Evolutionary conservation across 31 red algal species (phyloP).

Genomic region (Odonthalia washingtoniensis): DNA sequence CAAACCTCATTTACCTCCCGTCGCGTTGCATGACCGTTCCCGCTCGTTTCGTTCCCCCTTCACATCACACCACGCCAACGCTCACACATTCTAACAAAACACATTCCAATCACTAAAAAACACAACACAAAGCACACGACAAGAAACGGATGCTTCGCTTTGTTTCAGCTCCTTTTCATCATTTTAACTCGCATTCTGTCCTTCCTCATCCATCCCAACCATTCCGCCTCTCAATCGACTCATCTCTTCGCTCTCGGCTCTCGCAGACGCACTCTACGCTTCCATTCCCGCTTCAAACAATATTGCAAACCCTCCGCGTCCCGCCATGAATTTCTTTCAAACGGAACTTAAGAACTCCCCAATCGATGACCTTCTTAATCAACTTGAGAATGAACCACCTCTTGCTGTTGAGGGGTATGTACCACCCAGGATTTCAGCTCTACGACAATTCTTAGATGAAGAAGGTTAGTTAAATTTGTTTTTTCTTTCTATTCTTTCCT

Average conservation of each 20-base stretch:
- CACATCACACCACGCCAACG: too few relatives aligned
- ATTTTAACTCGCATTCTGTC: too few relatives aligned
- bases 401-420: background rate
- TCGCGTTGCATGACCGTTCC: too few relatives aligned
- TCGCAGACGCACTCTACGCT: background rate
- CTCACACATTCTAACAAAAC: too few relatives aligned
- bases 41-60: too few relatives aligned
- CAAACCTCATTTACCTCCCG: too few relatives aligned
- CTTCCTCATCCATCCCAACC: too few relatives aligned
- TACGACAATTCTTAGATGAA: conserved; percentile 18
- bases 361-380: conserved; percentile 46
- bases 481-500: background rate
- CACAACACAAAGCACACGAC: too few relatives aligned
- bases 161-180: too few relatives aligned
- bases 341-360: conserved; percentile 29
- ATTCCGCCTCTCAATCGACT: background rate
- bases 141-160: too few relatives aligned
- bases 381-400: conserved; percentile 3
- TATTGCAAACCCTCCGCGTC: background rate
- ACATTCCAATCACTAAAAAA: too few relatives aligned
- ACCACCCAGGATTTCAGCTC: conserved; percentile 14
- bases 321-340: conserved; percentile 44
- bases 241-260: background rate
- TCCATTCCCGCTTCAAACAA: conserved; percentile 7
- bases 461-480: conserved; percentile 17